Base-by-base conservation (phyloP, 805 yeast species). In the Sungouiozyma intestinalis region DNA sequence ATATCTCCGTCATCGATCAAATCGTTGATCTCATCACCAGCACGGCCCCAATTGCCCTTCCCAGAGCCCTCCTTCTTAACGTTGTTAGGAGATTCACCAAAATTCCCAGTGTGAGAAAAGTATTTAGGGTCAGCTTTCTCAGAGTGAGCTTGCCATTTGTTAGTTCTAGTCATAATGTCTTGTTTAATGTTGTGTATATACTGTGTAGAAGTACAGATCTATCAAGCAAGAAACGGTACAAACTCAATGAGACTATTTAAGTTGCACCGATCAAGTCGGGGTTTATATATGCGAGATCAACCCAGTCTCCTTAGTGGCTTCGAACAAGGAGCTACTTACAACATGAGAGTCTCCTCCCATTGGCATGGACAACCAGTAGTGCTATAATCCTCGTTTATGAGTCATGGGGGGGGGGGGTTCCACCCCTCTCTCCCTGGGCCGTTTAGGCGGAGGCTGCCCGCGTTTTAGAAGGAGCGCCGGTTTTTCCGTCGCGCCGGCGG, bases 21-120 rank as follows among this genome's bases (percentile, higher is more conserved):
- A 47, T 77, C 84, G 38, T 76, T 74, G 40, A 80, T 58, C 53
- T 85, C 95, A 52, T 84, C 94, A 24, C 87, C 90, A 7, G 77
- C 72, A 45, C 69, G 66, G 36, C 97, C 97, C 95, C 95, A 85
- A 56, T 86, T 86, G 50, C 79, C 81, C 53, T 77, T 79, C 38
- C 97, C 97, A 29, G 81, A 81, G 39, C 97, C 97, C 45, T 73
- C 72, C 60, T 84, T 85, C 74, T 85, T 85, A 43, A 82, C 75
- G 54, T 77, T 75, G 56, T 77, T 78, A 42, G 95, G 95, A 48
- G 80, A 77, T 41, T 76, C 72, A 52, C 81, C 79, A 46, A 62
- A 62, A 55, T 73, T 72, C 16, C 94, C 94, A 53, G 75, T 74
- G 58, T 81, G 88, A 43, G 88, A 81, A 62, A 86, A 87, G 75